Base-by-base conservation (phyloP, 345 rosid genomes). In the Corymbia maculata region DNA sequence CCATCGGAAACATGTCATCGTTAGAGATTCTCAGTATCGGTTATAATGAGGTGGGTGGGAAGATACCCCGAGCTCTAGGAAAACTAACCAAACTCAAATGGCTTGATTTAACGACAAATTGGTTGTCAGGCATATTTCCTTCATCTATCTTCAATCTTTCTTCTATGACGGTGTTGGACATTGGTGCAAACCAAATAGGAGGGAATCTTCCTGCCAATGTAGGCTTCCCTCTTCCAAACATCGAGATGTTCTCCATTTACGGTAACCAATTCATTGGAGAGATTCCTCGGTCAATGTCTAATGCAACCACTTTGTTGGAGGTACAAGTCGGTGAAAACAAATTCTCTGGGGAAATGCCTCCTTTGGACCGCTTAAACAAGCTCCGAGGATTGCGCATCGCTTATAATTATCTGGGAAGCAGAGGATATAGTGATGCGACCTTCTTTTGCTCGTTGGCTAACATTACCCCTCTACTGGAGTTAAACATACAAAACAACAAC, bases 111-210 rank as follows among this genome's bases (percentile, higher is more conserved):
- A 36, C 0, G 9, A 0, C 0, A 52, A 89, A 89, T 13, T 82
- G n/a, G 64, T 45, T 91, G 44, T 90, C 90, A 0, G 91, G 90
- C 61, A n/a, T 52, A 3, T 86, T 93, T 47, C 93, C 93, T 30
- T 85, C 89, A 1, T 88, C 90, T 2, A n/a, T 93, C 2, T 92
- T 86, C 90, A 93, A 94, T 88, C 88, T 88, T 22, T 90, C 93
- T 26, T 88, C 91, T 2, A 0, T 91, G 13, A 9, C 19, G 19
- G 3, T 0, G 4, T 19, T 93, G 0, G 22, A 57, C 4, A 6
- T 91, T 1, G 5, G 36, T 6, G 0, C 0, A 0, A 94, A 90
- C 84, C 24, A 42, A 1, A 52, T 93, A 51, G 51, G n/a, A 24
- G 94, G 94, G 12, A 87, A 21, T n/a, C 87, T 94, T 28, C 90